Evolutionary conservation across 1,139 yeast genomes (phyloP).

Genomic region (Lodderomyces oxycetoniae): DNA sequence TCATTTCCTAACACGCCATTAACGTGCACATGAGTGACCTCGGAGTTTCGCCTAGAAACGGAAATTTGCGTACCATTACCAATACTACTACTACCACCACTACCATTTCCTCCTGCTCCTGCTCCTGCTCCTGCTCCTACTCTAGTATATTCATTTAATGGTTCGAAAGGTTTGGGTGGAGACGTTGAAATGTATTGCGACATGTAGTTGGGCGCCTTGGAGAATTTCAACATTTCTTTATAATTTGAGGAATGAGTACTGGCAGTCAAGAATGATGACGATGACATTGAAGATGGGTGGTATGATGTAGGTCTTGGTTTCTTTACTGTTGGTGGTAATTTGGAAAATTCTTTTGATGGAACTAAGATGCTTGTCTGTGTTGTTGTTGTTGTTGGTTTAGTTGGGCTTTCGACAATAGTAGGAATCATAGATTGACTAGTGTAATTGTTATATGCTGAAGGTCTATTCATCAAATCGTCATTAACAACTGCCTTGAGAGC

Average conservation of each 20-base stretch:
- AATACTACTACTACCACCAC: slow-evolving; percentile 16
- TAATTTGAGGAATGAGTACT: background rate
- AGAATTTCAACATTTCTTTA: slow-evolving; percentile 32
- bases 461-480: slow-evolving; percentile 20
- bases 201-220: slow-evolving; percentile 20
- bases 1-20: slow-evolving; percentile 44
- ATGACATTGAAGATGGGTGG: slow-evolving; percentile 56
- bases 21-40: slow-evolving; percentile 45
- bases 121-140: no score
- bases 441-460: slow-evolving; percentile 3
- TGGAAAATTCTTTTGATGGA: slow-evolving; percentile 20
- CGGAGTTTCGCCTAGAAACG: slow-evolving; percentile 40
- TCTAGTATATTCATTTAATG: no score
- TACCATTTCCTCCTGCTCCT: no score
- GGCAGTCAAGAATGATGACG: slow-evolving; percentile 26
- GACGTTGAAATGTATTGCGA: slow-evolving; percentile 35
- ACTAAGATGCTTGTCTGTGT: slow-evolving; percentile 13
- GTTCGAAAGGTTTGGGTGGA: slow-evolving; percentile 35
- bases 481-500: slow-evolving; percentile 65
- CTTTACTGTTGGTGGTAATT: slow-evolving; percentile 42
- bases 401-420: slow-evolving; percentile 47
- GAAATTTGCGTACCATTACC: slow-evolving; percentile 34
- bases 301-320: slow-evolving; percentile 79
- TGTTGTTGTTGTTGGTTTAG: slow-evolving; percentile 14
- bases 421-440: slow-evolving; percentile 19